Evolutionary conservation across 441 rosid species (phyloP).

Genomic region (Jatropha multifida): DNA sequence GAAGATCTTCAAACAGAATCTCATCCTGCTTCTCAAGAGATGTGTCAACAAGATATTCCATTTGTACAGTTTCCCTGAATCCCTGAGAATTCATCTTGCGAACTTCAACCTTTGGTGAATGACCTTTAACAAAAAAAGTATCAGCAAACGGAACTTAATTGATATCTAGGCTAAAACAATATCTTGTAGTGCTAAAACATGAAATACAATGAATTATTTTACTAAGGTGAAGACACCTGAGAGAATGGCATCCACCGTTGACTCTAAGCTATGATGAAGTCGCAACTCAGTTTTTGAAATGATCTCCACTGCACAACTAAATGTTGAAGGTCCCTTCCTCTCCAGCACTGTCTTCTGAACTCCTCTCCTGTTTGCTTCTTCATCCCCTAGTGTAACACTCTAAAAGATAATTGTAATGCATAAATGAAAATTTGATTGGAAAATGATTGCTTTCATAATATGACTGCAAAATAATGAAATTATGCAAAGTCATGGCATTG

Average conservation of each 20-base stretch:
- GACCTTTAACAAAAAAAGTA: slow-evolving; percentile 49
- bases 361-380: slow-evolving; percentile 84
- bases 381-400: slow-evolving; percentile 93
- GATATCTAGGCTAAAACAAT: background rate
- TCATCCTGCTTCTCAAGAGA: slow-evolving; percentile 33
- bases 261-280: slow-evolving; percentile 88
- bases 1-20: slow-evolving; percentile 34
- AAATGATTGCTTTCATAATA: background rate
- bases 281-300: slow-evolving; percentile 80
- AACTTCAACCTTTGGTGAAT: slow-evolving; percentile 60
- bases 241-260: slow-evolving; percentile 85
- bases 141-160: slow-evolving; percentile 17
- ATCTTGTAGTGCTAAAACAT: background rate
- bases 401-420: slow-evolving; percentile 23
- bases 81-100: slow-evolving; percentile 53
- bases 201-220: background rate
- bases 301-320: slow-evolving; percentile 76
- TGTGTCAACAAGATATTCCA: slow-evolving; percentile 30
- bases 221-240: slow-evolving; percentile 44
- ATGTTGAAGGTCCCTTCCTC: slow-evolving; percentile 87
- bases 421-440: slow-evolving; percentile 2
- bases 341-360: slow-evolving; percentile 86
- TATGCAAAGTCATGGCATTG: background rate
- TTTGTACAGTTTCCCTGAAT: slow-evolving; percentile 30
- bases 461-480: slow-evolving; percentile 8